Evolutionary conservation across 176 grass and related monocot genomes (phyloP), one percentile per base, ranked within the genome.

Genomic region (Leersia perrieri): DNA sequence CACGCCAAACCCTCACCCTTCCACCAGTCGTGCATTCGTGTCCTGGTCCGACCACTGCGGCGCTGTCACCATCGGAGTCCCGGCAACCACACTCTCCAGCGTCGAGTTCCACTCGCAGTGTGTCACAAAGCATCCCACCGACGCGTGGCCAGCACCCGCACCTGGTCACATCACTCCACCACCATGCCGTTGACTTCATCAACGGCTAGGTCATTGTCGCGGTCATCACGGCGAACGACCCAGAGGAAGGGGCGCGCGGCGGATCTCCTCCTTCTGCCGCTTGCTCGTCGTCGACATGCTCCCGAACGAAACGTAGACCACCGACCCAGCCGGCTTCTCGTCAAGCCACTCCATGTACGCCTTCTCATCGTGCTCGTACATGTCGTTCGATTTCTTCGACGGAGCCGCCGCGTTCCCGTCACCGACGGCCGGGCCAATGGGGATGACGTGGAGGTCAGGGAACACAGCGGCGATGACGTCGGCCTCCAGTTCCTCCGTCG

Each of bases 71-170:
- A 69, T 32, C 23, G 77, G 33, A n/a, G 23, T 6, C 15, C 77
- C 77, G 33, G 45, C 47, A 9, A 40, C 28, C 10, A 78, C 53
- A 30, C 9, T 27, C 72, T 91, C 89, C n/a, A 92, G 4, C 36
- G 61, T 60, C 9, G 90, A 92, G 90, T 92, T 92, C 90, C 90
- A 92, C 0, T 86, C 90, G 63, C 90, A 85, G 74, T 92, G 90
- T 25, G 82, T 82, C 60, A 90, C 79, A 9, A 81, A 82, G 82
- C 82, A 90, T 13, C 83, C 78, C 8, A 89, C 62, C 62, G 51
- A 22, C 51, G 7, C 7, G 6, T 18, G 22, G 51, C 2, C 20
- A 57, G 51, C 51, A 57, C 51, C 0, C 51, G 28, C 77, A 85
- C 72, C 88, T 88, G 91, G 65, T 84, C 71, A 60, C 88, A 93